A percentile compares a stretch with the other conserved stretches of the same genome.
These are phyloP conservation scores for Globisporangium orthogonon DNA, from an alignment of 352 stramenopile genomes.

Conservation along the genomic window DNA sequence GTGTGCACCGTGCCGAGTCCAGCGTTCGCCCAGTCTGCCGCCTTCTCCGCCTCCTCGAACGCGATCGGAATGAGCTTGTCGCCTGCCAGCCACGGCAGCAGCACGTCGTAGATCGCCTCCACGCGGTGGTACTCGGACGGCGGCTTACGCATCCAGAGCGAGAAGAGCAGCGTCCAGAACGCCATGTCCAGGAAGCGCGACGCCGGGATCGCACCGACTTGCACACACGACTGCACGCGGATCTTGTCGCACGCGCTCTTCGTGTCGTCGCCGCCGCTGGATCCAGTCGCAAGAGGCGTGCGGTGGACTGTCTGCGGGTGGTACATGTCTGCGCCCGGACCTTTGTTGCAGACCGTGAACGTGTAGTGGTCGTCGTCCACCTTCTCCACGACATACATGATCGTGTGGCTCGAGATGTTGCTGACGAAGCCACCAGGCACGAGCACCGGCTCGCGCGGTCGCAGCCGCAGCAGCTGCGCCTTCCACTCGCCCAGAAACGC, in stretches of 20 bases:
- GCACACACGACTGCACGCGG: conserved; percentile 69
- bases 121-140: conserved; percentile 84
- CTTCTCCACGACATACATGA: conserved; percentile 85
- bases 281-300: neutral
- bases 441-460: conserved; percentile 40
- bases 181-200: conserved; percentile 76
- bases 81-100: conserved; percentile 81
- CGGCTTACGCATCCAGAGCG: conserved; percentile 78
- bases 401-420: conserved; percentile 60
- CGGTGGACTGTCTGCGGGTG: conserved; percentile 32
- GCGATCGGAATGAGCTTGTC: conserved; percentile 67
- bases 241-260: conserved; percentile 50
- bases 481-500: conserved; percentile 69
- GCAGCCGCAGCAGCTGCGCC: conserved; percentile 32
- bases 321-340: conserved; percentile 78
- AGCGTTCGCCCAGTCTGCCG: conserved; percentile 20
- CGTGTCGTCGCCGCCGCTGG: neutral
- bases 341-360: conserved; percentile 88
- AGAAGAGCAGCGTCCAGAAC: conserved; percentile 82
- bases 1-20: conserved; percentile 41
- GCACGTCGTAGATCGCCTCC: conserved; percentile 86
- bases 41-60: conserved; percentile 30
- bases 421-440: conserved; percentile 77
- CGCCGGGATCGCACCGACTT: conserved; percentile 52
- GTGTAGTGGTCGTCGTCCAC: conserved; percentile 45